Evolutionary conservation across 495 filamentous ascomycete genomes (phyloP), one percentile per base, ranked within the genome.

Genomic region (Xanthoparmelia taractica): DNA sequence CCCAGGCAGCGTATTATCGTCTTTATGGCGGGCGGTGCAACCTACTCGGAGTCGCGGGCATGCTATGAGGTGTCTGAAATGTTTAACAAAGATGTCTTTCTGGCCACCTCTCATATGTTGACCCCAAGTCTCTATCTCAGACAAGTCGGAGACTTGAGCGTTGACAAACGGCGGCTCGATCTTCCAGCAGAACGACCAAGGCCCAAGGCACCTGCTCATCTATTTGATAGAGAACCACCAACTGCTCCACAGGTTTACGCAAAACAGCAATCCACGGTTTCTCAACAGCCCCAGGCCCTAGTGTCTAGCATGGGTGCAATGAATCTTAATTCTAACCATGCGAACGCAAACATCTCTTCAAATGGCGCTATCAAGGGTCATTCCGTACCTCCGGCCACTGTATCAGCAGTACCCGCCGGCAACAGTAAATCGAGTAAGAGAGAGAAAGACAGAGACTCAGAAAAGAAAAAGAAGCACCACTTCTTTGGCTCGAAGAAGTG

Each of bases 21-120:
- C 55, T 97, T 97, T 73, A 88, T 97, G 85, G 93, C 94, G 25
- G 94, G 95, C 41, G 94, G 94, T 47, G 95, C 95, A 10, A 98
- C 92, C 4, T 94, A 92, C 72, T 87, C 88, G 1, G 94, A 98
- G 75, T 78, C 88, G 10, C 85, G 95, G 58, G 80, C 87, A 25
- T 97, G 94, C 75, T 97, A 97, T 68, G 92, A 98, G 66, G 72
- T 93, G 52, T 87, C 89, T 12, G 80, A 87, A 63, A 68, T 81
- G 56, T 83, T 80, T 64, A 82, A 80, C 61, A 84, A 87, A 48
- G 94, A 97, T 67, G 80, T 96, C n/a, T 92, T 92, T 74, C 81
- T 98, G 17, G 87, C 85, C n/a, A 92, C 90, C 1, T 89, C 84
- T 17, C 93, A 98, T 73, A 96, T 97, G 89, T 77, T 95, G 29